These are phyloP conservation scores for Knoxdaviesia proteae DNA, from an alignment of 2,329 filamentous ascomycete genomes.

Conservation along the genomic window DNA sequence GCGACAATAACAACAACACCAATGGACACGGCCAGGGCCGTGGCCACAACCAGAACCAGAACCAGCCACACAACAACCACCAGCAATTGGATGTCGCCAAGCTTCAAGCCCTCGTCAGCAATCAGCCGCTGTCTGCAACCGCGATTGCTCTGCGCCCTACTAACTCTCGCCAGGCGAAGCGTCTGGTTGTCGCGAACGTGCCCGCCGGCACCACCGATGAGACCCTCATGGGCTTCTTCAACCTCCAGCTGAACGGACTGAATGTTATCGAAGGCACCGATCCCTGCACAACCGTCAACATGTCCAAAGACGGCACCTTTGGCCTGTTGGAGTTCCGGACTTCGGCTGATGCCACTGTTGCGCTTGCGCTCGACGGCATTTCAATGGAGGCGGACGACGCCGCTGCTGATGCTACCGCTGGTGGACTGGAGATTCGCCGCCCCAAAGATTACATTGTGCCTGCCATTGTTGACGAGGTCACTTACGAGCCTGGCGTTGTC, in stretches of 20 bases:
- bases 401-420: constrained; percentile 27
- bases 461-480: constrained; percentile 49
- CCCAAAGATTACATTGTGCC: constrained; percentile 97
- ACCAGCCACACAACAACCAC: constrained; percentile 28
- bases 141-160: constrained; percentile 48
- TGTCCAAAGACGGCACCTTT: constrained; percentile 61
- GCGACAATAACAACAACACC: no score
- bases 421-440: constrained; percentile 55
- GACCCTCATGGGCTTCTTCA: constrained; percentile 66
- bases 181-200: constrained; percentile 72
- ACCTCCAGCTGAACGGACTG: constrained; percentile 86
- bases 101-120: constrained; percentile 80
- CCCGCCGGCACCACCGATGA: constrained; percentile 57
- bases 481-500: constrained; percentile 56
- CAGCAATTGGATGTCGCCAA: constrained; percentile 85
- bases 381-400: constrained; percentile 58
- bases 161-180: constrained; percentile 85
- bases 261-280: constrained; percentile 74
- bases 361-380: constrained; percentile 74
- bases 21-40: no score
- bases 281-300: constrained; percentile 65
- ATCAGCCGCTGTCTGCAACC: constrained; percentile 37
- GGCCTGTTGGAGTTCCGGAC: constrained; percentile 83
- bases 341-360: constrained; percentile 72
- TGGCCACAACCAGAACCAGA: no score